Base-by-base conservation (phyloP, 2,329 filamentous ascomycete species). In the Rutstroemia sydowiana region DNA sequence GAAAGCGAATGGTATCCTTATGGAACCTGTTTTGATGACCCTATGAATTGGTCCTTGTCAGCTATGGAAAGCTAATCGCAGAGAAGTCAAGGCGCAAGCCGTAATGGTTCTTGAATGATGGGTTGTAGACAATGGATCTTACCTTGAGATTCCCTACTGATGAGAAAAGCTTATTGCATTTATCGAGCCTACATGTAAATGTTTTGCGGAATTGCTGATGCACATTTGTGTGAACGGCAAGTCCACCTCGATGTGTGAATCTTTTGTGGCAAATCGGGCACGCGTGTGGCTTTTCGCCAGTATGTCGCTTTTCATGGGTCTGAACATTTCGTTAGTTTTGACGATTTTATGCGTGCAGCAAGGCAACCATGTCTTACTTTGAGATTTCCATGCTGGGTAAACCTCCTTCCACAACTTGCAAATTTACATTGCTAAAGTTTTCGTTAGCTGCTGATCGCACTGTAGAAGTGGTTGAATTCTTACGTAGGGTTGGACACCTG, bases 141-240 rank as follows among this genome's bases (percentile, higher is more conserved):
- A 88, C 87, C 79, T 97, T 97, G 60, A 96, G 78, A 65, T 96
- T 96, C 8, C 92, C 92, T 1, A 92, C 78, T 61, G 95, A 88
- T 0, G 88, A 95, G 66, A 96, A 96, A 40, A 84, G 78, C 72
- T 95, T 96, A 55, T 82, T 81, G 71, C 92, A 97, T 55, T 82
- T 77, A 61, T 95, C 89, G 7, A 96, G 75, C 55, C 79, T 82
- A 70, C 92, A 97, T 28, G 81, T 78, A 66, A 86, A 95, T 1
- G 84, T 87, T 69, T 93, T 95, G 34, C 80, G 75, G 42, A n/a
- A n/a, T n/a, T 84, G 78, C 55, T 83, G 77, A 68, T 95, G 91
- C 2, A 88, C 88, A 62, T 87, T 85, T 71, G 85, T 81, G 70
- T 96, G 91, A 1, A 88, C 85, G 50, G 85, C 82, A 16, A 95